A percentile compares a stretch with the other conserved stretches of the same genome.
phyloP scores from a whole-genome alignment of 371 early-diverging fungal species.

The Zychaea mexicana region DNA sequence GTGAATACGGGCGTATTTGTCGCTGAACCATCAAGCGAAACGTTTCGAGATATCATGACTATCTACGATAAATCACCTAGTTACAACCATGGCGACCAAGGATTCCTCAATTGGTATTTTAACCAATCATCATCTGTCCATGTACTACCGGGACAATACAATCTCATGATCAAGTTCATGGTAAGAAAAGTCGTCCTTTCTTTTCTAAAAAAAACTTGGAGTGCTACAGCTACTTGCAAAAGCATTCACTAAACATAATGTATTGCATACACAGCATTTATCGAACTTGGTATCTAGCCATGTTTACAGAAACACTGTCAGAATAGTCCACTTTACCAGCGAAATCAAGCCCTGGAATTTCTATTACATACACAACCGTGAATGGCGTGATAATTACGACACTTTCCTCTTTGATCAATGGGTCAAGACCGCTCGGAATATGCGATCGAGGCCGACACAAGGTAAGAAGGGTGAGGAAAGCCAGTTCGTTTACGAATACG shows the following conservation, averaged over 20 bases:
- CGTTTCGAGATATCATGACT: constrained; percentile 24
- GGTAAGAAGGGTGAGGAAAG: no score
- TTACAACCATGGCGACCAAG: constrained; percentile 41
- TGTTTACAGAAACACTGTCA: constrained; percentile 23
- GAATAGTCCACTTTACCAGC: constrained; percentile 37
- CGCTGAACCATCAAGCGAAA: constrained; percentile 30
- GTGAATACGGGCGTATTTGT: constrained; percentile 45
- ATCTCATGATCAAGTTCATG: constrained; percentile 38
- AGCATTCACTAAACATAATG: no score
- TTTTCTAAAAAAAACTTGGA: no score
- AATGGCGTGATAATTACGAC: constrained; percentile 41
- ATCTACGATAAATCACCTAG: constrained; percentile 31
- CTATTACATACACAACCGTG: constrained; percentile 28
- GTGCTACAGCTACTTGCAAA: no score
- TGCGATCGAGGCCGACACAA: constrained; percentile 4
- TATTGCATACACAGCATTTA: constrained; percentile 19
- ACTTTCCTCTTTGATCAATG: constrained; percentile 31
- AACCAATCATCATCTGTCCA: constrained; percentile 18
- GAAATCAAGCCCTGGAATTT: constrained; percentile 45
- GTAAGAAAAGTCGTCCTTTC: no score
- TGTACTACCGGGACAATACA: constrained; percentile 32
- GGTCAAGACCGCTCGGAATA: constrained; percentile 11
- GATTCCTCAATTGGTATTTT: constrained; percentile 41
- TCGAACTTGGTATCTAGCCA: constrained; percentile 25
- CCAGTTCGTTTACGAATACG: no score